Evolutionary conservation across 345 rosid genomes (phyloP), one percentile per base, ranked within the genome.

Genomic region (Microcos paniculata): DNA sequence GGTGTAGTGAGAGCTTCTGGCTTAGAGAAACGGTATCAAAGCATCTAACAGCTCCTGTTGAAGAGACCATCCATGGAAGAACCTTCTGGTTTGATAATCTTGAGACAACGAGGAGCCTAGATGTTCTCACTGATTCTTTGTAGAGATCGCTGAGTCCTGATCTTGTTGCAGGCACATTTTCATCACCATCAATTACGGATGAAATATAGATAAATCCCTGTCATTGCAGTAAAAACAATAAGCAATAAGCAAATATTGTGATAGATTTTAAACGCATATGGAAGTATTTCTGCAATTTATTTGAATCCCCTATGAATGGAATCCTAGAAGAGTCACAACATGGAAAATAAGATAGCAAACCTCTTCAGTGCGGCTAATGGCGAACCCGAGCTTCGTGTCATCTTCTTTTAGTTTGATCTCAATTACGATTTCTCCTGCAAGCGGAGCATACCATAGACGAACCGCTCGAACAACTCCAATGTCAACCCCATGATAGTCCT

Each of bases 361-460:
- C 96, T 96, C 99, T 85, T 92, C 97, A 15, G 99, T 93, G 75
- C 99, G 96, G 84, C 99, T 93, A 79, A 96, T 93, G 80, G 99
- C 94, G 56, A 96, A 96, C 0, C 99, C 99, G 0, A 96, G 99
- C 86, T 90, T 96, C 31, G 84, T 59, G 75, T 96, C 99, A 30
- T 78, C 90, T 28, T 96, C 98, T 79, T 73, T 75, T 30, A 96
- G 87, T 83, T 81, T 87, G 79, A 96, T 89, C 80, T 92, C 97
- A 3, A 96, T 74, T 0, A 93, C 80, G 10, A 75, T 82, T 78
- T 96, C 99, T 62, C 90, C 89, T 3, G 82, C 94, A 4, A 88
- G 80, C 30, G 99, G 96, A 59, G 93, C 87, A 59, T 80, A 96
- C 99, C 99, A 96, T 8, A 96, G 94, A 63, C 99, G 87, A 68